Base-by-base conservation (phyloP, 768 basidiomycete genomes). In the Clavulina sp. region DNA sequence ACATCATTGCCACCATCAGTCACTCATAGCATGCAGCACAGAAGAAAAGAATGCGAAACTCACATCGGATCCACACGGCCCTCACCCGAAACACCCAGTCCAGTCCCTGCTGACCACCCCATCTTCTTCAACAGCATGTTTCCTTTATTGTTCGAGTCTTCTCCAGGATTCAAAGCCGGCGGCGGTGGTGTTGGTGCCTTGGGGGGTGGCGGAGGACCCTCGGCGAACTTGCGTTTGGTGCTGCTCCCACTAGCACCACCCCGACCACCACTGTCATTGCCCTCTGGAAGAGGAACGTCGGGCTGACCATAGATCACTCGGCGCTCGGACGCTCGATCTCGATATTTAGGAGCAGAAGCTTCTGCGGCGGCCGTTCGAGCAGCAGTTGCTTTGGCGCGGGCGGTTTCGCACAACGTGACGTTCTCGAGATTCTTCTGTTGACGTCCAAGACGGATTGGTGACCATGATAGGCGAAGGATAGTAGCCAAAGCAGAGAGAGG, bases 121-220 rank as follows among this genome's bases (percentile, higher is more conserved):
- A 97, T 96, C 77, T 93, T 92, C 64, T 88, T 87, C 56, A 97
- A 64, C 52, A 99, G 63, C 61, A 87, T 91, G 61, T 92, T 92
- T 4, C 95, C 95, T 7, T 88, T 75, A 58, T 97, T 97, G 38
- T 60, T 78, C 48, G 80, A 77, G 59, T 96, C 91, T 61, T 85
- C 69, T 4, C 77, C 84, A 4, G 80, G 84, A 58, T 81, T 77
- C 3, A 80, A 59, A 2, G 77, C 70, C 1, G 81, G 76, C 0
- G 81, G 77, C 1, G 72, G 65, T 2, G 81, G 68, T 2, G 80
- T 74, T 0, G 74, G 68, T 0, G 57, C 56, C 26, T 26, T 13
- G 18, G 76, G 71, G 21, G 54, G 23, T 19, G 50, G 49, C 5
- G 52, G 18, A 0, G 80, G 80, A 1, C 77, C 80, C 9, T 78